Conservation (phyloP, 306 rosid species). For the Prunus mira region DNA sequence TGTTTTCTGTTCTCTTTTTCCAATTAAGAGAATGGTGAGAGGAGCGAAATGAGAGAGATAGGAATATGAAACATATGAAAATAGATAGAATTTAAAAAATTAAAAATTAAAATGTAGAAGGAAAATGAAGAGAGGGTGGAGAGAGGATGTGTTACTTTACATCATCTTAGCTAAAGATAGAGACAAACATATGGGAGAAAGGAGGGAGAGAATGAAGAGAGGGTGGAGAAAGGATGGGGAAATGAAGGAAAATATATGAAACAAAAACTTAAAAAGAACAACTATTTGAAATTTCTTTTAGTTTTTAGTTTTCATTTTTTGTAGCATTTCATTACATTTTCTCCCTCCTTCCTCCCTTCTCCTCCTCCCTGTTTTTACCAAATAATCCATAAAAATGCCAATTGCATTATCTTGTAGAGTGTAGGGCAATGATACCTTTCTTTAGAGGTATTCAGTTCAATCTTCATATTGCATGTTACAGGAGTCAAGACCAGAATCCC, state of each 20-base stretch:
- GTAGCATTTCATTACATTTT: neutral
- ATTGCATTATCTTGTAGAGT: neutral
- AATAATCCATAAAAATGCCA: neutral
- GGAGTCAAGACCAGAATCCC: neutral
- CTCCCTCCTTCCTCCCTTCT: neutral
- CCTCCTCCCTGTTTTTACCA: neutral
- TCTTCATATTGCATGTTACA: neutral
- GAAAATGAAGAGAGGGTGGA: no score
- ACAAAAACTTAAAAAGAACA: neutral
- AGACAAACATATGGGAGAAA: neutral
- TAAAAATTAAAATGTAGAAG: no score
- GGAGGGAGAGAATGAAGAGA: neutral
- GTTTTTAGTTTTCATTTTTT: neutral
- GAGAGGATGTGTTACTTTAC: neutral
- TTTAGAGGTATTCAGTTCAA: neutral
- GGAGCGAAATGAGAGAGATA: neutral
- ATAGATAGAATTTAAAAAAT: neutral
- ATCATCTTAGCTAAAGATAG: neutral
- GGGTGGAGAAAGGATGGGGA: neutral
- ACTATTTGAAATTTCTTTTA: neutral
- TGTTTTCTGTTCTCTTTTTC: neutral
- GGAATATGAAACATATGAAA: neutral
- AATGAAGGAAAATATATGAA: neutral
- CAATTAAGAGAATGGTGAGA: neutral
- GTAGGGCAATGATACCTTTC: conserved; percentile 7